A percentile compares a stretch with the other conserved stretches of the same genome.
These are phyloP conservation scores for Amanita thiersii DNA, from an alignment of 768 basidiomycete genomes.

Conservation along the genomic window DNA sequence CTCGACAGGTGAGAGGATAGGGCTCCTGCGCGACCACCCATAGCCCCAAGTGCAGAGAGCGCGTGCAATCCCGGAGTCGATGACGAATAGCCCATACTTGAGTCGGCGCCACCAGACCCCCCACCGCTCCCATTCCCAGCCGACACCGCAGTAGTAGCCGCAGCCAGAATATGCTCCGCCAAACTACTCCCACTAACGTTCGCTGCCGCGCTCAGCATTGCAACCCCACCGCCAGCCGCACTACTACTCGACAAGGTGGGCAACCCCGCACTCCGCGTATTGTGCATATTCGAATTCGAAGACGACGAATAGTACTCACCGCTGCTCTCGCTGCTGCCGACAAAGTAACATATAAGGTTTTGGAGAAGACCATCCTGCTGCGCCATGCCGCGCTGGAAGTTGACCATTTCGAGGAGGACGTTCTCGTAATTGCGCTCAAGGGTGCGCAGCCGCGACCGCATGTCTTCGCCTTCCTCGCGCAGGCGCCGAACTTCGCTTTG, in stretches of 20 bases:
- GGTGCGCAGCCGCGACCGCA: constrained; percentile 43
- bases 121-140: not conserved
- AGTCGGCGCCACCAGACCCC: not conserved
- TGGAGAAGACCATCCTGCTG: constrained; percentile 84
- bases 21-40: constrained; percentile 3
- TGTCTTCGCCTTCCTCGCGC: constrained; percentile 38
- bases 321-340: constrained; percentile 62
- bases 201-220: too few species aligned
- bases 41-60: constrained; percentile 4
- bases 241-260: constrained; percentile 4
- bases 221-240: too few species aligned
- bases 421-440: constrained; percentile 61
- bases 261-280: constrained; percentile 1
- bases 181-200: too few species aligned
- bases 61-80: not conserved
- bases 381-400: constrained; percentile 49
- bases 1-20: not conserved
- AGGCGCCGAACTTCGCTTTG: constrained; percentile 45
- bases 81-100: constrained; percentile 3
- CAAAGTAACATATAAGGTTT: constrained; percentile 71
- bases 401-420: constrained; percentile 63
- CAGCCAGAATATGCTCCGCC: too few species aligned
- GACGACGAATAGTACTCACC: constrained; percentile 21
- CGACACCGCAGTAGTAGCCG: not conserved
- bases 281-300: not conserved